Conservation (phyloP, 345 rosid genomes). For the Microcos paniculata region DNA sequence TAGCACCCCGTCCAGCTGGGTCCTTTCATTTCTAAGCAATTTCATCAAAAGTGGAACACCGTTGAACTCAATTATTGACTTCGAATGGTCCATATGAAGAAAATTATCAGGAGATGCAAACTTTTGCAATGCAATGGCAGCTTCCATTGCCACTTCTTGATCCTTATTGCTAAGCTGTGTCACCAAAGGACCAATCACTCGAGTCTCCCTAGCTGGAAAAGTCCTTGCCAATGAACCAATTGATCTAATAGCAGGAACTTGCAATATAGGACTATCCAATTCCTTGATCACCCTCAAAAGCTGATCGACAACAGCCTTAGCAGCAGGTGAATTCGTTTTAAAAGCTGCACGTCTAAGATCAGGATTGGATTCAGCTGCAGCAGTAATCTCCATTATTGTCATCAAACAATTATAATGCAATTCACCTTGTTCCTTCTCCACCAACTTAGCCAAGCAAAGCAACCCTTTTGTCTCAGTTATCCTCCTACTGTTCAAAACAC, state of each 20-base stretch:
- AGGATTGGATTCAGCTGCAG: conserved; percentile 66
- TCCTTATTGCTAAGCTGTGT: conserved; percentile 45
- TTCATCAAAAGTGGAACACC: conserved; percentile 61
- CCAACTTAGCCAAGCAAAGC: conserved; percentile 83
- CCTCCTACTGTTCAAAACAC: conserved; percentile 65
- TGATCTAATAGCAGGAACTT: conserved; percentile 63
- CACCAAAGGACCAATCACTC: conserved; percentile 69
- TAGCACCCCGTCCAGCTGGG: conserved; percentile 54
- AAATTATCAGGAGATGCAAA: conserved; percentile 65
- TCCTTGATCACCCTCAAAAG: conserved; percentile 61
- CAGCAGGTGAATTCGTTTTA: conserved; percentile 82
- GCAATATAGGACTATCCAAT: conserved; percentile 45
- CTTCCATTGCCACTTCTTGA: conserved; percentile 65
- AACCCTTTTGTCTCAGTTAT: conserved; percentile 91
- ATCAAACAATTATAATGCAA: conserved; percentile 76
- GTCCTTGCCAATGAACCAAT: conserved; percentile 87
- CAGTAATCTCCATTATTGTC: conserved; percentile 81
- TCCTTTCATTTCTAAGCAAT: conserved; percentile 59
- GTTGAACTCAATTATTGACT: conserved; percentile 58
- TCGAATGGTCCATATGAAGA: conserved; percentile 58
- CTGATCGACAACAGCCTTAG: conserved; percentile 86
- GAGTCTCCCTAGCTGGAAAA: conserved; percentile 82
- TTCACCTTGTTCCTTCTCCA: conserved; percentile 66
- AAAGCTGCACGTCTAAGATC: conserved; percentile 85
- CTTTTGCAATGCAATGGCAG: conserved; percentile 73